Evolutionary conservation across 208 protist genomes (phyloP).

Genomic region (Wallacemonas sp.): DNA sequence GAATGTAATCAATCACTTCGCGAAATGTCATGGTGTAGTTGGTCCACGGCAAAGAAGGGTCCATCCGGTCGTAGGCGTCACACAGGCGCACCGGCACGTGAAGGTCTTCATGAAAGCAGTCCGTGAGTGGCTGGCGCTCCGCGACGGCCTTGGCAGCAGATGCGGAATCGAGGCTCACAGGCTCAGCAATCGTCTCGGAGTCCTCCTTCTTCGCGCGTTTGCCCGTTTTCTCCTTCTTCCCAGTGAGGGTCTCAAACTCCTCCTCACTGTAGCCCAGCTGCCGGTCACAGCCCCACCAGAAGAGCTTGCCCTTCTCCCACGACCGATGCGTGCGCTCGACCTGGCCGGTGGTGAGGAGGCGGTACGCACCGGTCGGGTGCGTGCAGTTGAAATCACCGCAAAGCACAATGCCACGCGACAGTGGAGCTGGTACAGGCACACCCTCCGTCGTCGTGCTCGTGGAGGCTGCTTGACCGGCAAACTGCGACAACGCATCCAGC

Average conservation of each 20-base stretch:
- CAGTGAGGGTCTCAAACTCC: slow-evolving; percentile 30
- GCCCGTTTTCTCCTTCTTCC: slow-evolving; percentile 16
- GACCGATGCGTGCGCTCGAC: slow-evolving; percentile 63
- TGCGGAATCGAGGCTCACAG: no score
- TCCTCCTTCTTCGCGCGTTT: slow-evolving; percentile 17
- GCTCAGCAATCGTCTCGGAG: no score
- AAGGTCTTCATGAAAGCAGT: slow-evolving; percentile 43
- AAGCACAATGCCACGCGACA: slow-evolving; percentile 42
- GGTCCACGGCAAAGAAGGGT: slow-evolving; percentile 73
- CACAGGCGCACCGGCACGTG: slow-evolving; percentile 39
- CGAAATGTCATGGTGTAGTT: slow-evolving; percentile 90
- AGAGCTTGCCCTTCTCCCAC: slow-evolving; percentile 85
- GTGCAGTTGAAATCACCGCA: slow-evolving; percentile 92
- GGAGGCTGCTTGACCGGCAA: background rate
- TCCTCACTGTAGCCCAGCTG: slow-evolving; percentile 62
- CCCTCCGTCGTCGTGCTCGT: background rate
- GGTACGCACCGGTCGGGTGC: slow-evolving; percentile 75
- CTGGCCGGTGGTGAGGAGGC: slow-evolving; percentile 73
- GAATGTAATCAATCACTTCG: slow-evolving; percentile 91
- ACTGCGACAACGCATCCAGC: slow-evolving; percentile 35
- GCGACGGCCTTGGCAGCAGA: slow-evolving; percentile 6
- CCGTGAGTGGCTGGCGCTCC: slow-evolving; percentile 27
- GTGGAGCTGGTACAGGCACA: background rate
- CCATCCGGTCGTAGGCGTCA: slow-evolving; percentile 65
- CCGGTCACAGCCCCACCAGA: slow-evolving; percentile 83